phyloP scores from a whole-genome alignment of 768 basidiomycete species.

The Lactifluus echinatus region DNA sequence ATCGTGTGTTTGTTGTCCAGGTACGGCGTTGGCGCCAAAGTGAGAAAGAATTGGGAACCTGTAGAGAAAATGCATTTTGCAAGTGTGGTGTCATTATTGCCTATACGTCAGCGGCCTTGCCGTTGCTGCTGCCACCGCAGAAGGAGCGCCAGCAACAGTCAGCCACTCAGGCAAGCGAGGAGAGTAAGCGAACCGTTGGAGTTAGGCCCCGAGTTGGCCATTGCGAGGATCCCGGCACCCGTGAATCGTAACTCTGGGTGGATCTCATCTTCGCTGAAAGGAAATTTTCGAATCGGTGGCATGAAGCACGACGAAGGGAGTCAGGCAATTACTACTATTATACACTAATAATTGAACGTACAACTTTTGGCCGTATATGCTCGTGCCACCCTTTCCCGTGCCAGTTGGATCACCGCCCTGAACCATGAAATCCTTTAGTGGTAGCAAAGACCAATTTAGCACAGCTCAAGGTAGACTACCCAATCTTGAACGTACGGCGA shows the following conservation, averaged over 20 bases:
- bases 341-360: constrained; percentile 39
- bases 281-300: too few species aligned
- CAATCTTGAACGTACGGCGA: constrained; percentile 46
- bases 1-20: constrained; percentile 83
- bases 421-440: constrained; percentile 84
- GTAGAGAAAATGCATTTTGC: too few species aligned
- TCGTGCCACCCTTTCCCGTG: constrained; percentile 85
- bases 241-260: constrained; percentile 88
- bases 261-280: constrained; percentile 75
- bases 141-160: too few species aligned
- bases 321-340: too few species aligned
- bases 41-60: constrained; percentile 96
- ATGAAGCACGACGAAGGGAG: too few species aligned
- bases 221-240: constrained; percentile 91
- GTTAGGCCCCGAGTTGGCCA: constrained; percentile 97
- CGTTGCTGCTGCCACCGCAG: too few species aligned
- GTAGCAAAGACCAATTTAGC: background rate
- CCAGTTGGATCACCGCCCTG: constrained; percentile 95
- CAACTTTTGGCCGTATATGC: constrained; percentile 87
- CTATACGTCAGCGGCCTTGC: too few species aligned
- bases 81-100: too few species aligned
- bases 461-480: background rate
- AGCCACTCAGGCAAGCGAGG: background rate
- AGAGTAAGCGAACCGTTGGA: constrained; percentile 51
- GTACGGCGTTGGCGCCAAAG: constrained; percentile 73